Evolutionary conservation across 495 filamentous ascomycete genomes (phyloP).

Genomic region (Aspergillus mulundensis): DNA sequence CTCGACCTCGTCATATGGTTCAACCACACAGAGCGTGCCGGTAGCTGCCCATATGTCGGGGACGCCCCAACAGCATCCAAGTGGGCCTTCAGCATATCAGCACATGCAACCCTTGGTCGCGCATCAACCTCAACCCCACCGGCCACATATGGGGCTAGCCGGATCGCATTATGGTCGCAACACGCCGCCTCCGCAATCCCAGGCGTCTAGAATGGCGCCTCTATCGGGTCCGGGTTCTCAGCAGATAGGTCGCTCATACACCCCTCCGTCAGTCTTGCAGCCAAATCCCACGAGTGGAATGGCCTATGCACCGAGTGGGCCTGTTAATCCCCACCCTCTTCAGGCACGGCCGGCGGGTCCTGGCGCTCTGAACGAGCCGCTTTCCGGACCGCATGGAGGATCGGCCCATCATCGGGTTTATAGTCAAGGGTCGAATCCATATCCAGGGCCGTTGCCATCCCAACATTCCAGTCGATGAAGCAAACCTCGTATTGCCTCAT

Average conservation of each 20-base stretch:
- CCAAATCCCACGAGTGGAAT: slow-evolving; percentile 29
- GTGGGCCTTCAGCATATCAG: slow-evolving; percentile 32
- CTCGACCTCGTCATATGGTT: slow-evolving; percentile 24
- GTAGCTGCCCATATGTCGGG: slow-evolving; percentile 20
- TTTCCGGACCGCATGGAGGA: slow-evolving; percentile 10
- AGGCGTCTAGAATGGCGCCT: slow-evolving; percentile 19
- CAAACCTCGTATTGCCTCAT: slow-evolving; percentile 3
- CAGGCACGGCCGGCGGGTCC: slow-evolving; percentile 32
- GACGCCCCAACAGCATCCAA: slow-evolving; percentile 15
- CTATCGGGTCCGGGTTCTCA: slow-evolving; percentile 28
- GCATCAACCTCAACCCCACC: slow-evolving; percentile 33
- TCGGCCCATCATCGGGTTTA: slow-evolving; percentile 38
- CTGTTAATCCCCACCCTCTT: slow-evolving; percentile 21
- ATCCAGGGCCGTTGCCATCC: slow-evolving; percentile 26
- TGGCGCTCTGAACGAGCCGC: slow-evolving; percentile 23
- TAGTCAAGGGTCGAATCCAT: slow-evolving; percentile 35
- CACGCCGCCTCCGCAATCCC: slow-evolving; percentile 35
- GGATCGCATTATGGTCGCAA: slow-evolving; percentile 35
- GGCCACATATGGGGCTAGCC: slow-evolving; percentile 31
- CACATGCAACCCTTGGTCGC: slow-evolving; percentile 43
- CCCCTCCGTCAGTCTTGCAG: slow-evolving; percentile 36
- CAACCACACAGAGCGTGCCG: slow-evolving; percentile 25
- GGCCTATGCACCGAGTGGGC: slow-evolving; percentile 29
- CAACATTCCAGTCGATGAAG: slow-evolving; percentile 33
- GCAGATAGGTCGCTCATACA: slow-evolving; percentile 38